Percentiles rank a stretch among this genome's conserved stretches.
Evolutionary conservation across 306 rosid species (phyloP).

Genomic region (Vachellia collinsii): DNA sequence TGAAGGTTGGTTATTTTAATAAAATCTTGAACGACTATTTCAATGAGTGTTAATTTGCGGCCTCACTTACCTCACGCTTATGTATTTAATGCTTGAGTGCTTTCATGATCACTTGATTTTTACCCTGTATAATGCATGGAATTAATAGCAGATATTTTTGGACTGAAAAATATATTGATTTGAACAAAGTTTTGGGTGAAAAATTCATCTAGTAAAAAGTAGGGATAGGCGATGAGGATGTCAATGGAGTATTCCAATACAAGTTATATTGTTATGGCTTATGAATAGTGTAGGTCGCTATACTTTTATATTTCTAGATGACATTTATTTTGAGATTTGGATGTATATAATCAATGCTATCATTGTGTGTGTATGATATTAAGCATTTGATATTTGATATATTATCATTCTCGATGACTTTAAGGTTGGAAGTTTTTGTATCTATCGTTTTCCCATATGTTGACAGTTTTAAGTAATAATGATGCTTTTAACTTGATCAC

Average conservation of each 20-base stretch:
- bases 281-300: not conserved
- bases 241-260: not conserved
- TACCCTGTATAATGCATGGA: not conserved
- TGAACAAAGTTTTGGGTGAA: not conserved
- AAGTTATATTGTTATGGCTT: not conserved
- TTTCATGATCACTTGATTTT: not conserved
- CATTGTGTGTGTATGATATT: not conserved
- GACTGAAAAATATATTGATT: not conserved
- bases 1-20: conserved; percentile 66
- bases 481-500: conserved; percentile 33
- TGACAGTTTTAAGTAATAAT: conserved; percentile 34
- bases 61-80: not conserved
- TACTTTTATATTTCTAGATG: not conserved
- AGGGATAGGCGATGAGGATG: not conserved
- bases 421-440: not conserved
- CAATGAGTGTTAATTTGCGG: not conserved
- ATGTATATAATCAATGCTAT: not conserved
- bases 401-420: not conserved
- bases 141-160: not conserved
- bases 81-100: conserved; percentile 11
- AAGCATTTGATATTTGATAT: not conserved
- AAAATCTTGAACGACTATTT: not conserved
- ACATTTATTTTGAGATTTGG: not conserved
- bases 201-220: not conserved
- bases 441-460: not conserved